Evolutionary conservation across 306 rosid genomes (phyloP), one percentile per base, ranked within the genome.

Genomic region (Quillaja saponaria): DNA sequence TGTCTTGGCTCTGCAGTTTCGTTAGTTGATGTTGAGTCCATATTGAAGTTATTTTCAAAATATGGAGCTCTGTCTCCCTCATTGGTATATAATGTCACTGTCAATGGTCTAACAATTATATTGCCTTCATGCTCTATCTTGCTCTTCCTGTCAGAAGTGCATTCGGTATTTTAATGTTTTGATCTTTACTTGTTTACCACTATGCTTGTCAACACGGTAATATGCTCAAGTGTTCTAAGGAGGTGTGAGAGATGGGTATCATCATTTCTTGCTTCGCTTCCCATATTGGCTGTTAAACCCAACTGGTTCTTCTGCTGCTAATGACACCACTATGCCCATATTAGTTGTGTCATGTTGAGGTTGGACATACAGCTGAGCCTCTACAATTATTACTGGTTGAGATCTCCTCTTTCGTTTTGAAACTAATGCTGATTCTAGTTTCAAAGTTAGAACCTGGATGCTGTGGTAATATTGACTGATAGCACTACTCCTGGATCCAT

Each of bases 391-490:
- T 58, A 49, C 47, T 56, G 5, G 12, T 35, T 1, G 37, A 40
- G 45, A 46, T 18, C 21, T 48, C 15, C 19, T 10, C 45, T 38
- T n/a, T n/a, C n/a, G 17, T 11, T 34, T 58, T 57, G 28, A 63
- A 54, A 20, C 35, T 21, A 17, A 9, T 69, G 12, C 45, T 55
- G 54, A 64, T 46, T 55, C 31, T 71, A 58, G 67, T 69, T 69
- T 44, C 39, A 52, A n/a, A 13, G 16, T 54, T 73, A 45, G 66
- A 45, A 61, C 44, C 68, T 58, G 20, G 59, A 13, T 38, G 10
- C 52, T 34, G 35, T 40, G 18, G 50, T 63, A 18, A 63, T 57
- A 49, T 68, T 34, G 64, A 18, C 39, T 52, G 51, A 54, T 19
- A 1, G 31, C 42, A 19, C 61, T 59, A 18, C 52, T 46, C 33